Conservation (phyloP, 106 monocot species). For the Dendrobium officinale region DNA sequence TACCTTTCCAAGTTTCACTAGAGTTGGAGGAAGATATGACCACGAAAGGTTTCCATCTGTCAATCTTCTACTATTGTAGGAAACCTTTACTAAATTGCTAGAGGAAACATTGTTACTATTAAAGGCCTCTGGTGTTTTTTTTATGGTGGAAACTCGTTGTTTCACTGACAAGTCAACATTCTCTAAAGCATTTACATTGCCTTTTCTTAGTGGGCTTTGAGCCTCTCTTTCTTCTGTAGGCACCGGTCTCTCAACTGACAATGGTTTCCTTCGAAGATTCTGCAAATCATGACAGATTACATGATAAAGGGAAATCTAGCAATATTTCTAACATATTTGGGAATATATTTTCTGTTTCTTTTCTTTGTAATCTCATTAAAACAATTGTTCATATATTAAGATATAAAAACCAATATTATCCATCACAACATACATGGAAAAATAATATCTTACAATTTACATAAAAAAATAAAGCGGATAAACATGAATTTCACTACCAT, state of each 20-base stretch:
- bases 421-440: not conserved
- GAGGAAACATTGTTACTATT: constrained; percentile 21
- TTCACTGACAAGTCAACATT: constrained; percentile 27
- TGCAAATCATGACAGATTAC: constrained; percentile 18
- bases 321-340: not conserved
- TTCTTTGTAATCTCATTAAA: not conserved
- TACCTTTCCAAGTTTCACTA: constrained; percentile 81
- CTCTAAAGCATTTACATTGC: constrained; percentile 17
- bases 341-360: not conserved
- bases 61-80: constrained; percentile 21
- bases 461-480: not conserved
- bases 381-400: not conserved
- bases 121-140: constrained; percentile 33
- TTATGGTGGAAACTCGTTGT: constrained; percentile 18
- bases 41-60: constrained; percentile 57
- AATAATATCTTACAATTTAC: not conserved
- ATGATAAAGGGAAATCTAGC: not conserved
- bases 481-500: not conserved
- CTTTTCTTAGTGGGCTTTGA: constrained; percentile 29
- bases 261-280: constrained; percentile 42
- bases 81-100: constrained; percentile 41
- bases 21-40: constrained; percentile 47
- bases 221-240: constrained; percentile 36
- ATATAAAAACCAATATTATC: not conserved
- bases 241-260: constrained; percentile 22